Percentiles rank a stretch among this genome's conserved stretches.
Conservation (phyloP, 352 stramenopile species). For the Phytophthora kernoviae region DNA sequence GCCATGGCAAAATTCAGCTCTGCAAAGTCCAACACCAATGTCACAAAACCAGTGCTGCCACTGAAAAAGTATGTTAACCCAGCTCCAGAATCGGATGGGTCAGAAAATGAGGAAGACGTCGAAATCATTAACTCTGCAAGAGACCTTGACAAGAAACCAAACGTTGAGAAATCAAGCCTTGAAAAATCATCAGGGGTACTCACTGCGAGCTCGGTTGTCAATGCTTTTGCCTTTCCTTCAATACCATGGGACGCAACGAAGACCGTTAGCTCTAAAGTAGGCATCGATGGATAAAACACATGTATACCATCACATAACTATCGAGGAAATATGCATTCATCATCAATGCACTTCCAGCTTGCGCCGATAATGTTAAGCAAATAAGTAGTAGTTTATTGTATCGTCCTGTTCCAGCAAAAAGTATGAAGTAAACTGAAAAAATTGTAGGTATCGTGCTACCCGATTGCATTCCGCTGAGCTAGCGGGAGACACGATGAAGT, state of each 20-base stretch:
- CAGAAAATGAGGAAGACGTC: slow-evolving; percentile 37
- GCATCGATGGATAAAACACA: slow-evolving; percentile 29
- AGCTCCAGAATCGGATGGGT: slow-evolving; percentile 3
- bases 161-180: slow-evolving; percentile 8
- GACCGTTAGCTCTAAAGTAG: slow-evolving; percentile 26
- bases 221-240: slow-evolving; percentile 15
- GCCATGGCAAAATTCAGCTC: slow-evolving; percentile 28
- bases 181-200: neutral
- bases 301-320: slow-evolving; percentile 8
- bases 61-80: slow-evolving; percentile 23
- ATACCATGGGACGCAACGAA: slow-evolving; percentile 26
- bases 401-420: slow-evolving; percentile 27
- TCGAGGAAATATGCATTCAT: too few species aligned
- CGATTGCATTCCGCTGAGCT: slow-evolving; percentile 37
- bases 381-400: slow-evolving; percentile 39
- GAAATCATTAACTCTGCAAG: slow-evolving; percentile 45
- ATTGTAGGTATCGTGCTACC: slow-evolving; percentile 26
- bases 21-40: slow-evolving; percentile 12
- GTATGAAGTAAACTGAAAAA: slow-evolving; percentile 24
- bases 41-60: slow-evolving; percentile 14
- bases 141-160: slow-evolving; percentile 33
- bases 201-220: slow-evolving; percentile 12
- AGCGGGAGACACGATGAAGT: slow-evolving; percentile 20
- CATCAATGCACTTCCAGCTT: neutral
- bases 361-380: neutral